Base-by-base conservation (phyloP, 805 yeast genomes). In the Kuraishia piskuri region DNA sequence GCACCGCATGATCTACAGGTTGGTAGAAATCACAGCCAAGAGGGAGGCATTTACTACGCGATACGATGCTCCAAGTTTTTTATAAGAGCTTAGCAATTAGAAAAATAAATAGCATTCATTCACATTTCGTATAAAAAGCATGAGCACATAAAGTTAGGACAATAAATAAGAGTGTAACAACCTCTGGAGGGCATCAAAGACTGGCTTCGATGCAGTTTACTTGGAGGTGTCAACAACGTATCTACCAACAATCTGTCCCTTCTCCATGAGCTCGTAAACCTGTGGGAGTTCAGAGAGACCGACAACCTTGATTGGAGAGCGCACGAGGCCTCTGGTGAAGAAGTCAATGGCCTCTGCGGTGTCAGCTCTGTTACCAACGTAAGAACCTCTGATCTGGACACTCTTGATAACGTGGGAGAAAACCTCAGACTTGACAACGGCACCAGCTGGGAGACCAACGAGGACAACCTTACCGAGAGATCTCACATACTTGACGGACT, bases 381-480 rank as follows among this genome's bases (percentile, higher is more conserved):
- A 78, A 49, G 84, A 80, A 56, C 83, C 84, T 58, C 68, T 71
- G 63, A 82, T 78, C 62, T 67, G 71, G 60, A 82, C 68, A 52
- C 82, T 76, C 66, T 73, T 79, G 55, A 79, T 75, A 55, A 82
- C 86, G 51, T 79, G 75, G 53, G 71, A 68, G 71, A 81, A 79
- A 46, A 82, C 83, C 50, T 73, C 71, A 22, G 82, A 74, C 54
- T 67, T 63, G 58, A 77, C 74, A 58, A 77, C 77, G 55, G 86
- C 83, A 57, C 74, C 79, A 12, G 84, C 82, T 59, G 87, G 87
- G 64, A 82, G 72, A 61, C 87, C 86, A 52, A 82, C 85, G 50
- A 75, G 72, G 50, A 75, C 80, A 61, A 82, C 83, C 56, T 78
- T 82, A 67, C 87, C 87, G 58, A 75, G 76, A 59, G 74, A 70